Conservation (phyloP, 495 filamentous ascomycete genomes). For the Penicillium soppii region DNA sequence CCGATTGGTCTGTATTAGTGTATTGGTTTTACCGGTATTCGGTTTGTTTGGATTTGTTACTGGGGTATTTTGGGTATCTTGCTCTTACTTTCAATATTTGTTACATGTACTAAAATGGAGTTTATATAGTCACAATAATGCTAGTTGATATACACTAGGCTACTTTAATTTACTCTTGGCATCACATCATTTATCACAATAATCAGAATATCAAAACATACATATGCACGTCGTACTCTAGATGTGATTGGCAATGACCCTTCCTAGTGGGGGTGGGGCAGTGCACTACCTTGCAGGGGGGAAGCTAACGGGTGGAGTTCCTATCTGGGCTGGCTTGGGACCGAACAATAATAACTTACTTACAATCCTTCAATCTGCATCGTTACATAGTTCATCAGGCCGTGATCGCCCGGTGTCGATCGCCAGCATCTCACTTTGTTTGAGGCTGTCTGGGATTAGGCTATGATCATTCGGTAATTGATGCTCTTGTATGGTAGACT, state of each 20-base stretch:
- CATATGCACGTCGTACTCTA: too few species aligned
- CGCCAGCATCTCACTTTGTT: conserved; percentile 4
- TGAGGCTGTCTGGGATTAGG: conserved; percentile 6
- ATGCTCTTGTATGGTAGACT: too few species aligned
- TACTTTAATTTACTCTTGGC: too few species aligned
- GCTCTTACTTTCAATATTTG: neutral
- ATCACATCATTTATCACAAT: too few species aligned
- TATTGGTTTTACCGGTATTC: conserved; percentile 20
- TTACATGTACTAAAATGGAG: too few species aligned
- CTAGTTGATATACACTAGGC: too few species aligned
- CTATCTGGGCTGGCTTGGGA: conserved; percentile 3
- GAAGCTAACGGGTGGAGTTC: conserved; percentile 25
- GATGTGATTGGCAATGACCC: conserved; percentile 13
- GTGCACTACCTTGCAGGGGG: conserved; percentile 29
- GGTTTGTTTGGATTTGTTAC: conserved; percentile 10
- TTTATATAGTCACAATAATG: too few species aligned
- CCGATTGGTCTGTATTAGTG: conserved; percentile 19
- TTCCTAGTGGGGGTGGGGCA: conserved; percentile 26
- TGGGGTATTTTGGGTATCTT: neutral
- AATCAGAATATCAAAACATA: neutral
- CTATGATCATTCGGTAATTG: neutral
- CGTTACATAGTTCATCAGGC: conserved; percentile 4
- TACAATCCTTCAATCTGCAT: neutral
- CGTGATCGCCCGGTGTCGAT: conserved; percentile 5
- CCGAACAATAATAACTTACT: neutral